phyloP scores from a whole-genome alignment of 192 early-diverging fungal species.

The Umbelopsis vinacea region DNA sequence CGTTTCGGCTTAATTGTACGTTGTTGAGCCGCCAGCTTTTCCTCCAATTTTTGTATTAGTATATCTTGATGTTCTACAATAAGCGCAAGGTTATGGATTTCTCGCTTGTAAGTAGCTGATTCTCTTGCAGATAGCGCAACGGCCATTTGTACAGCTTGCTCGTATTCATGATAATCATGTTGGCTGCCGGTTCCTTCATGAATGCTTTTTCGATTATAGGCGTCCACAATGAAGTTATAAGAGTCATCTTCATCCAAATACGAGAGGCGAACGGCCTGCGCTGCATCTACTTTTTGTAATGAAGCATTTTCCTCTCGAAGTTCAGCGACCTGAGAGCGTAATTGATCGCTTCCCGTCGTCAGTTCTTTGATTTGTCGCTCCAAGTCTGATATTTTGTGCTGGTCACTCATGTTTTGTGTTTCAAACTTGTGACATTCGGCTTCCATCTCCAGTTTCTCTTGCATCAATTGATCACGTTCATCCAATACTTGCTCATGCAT shows the following conservation, averaged over 20 bases:
- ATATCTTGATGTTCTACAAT: neutral
- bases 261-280: neutral
- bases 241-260: conserved; percentile 13
- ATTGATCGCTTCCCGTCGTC: neutral
- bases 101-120: neutral
- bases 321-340: neutral
- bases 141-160: neutral
- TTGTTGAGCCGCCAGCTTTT: neutral
- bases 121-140: conserved; percentile 1
- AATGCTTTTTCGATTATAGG: conserved; percentile 3
- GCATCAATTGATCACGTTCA: neutral
- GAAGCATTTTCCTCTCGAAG: neutral
- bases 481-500: conserved; percentile 17
- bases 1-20: neutral
- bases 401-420: conserved; percentile 18
- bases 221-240: conserved; percentile 13
- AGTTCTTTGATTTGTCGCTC: neutral
- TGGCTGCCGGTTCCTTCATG: neutral
- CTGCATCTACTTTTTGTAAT: neutral
- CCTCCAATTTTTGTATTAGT: neutral
- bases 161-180: neutral
- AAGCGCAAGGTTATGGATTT: neutral
- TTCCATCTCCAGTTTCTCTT: neutral
- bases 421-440: neutral
- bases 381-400: neutral